phyloP scores from a whole-genome alignment of 2,329 filamentous ascomycete species.

The Xylariaceae sp. region DNA sequence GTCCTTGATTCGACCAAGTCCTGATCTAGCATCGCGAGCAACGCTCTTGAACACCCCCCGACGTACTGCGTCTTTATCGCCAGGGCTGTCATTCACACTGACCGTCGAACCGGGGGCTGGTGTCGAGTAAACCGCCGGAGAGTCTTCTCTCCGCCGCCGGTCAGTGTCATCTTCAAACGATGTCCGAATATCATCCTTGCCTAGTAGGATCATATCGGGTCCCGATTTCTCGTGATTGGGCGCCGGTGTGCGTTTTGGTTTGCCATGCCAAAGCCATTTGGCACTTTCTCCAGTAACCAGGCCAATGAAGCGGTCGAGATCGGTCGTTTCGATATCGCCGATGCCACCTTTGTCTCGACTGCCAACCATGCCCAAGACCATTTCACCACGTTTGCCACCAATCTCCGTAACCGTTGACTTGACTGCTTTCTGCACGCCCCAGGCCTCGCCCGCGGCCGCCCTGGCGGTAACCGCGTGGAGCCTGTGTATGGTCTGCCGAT shows the following conservation, averaged over 20 bases:
- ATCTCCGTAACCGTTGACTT: conserved; percentile 94
- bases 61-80: conserved; percentile 53
- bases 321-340: conserved; percentile 84
- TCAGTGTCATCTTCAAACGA: conserved; percentile 49
- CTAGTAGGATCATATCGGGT: conserved; percentile 46
- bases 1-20: conserved; percentile 80
- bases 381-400: conserved; percentile 87
- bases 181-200: conserved; percentile 50
- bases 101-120: conserved; percentile 41
- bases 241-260: conserved; percentile 60
- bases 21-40: conserved; percentile 73
- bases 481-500: conserved; percentile 74
- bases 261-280: conserved; percentile 95
- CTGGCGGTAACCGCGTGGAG: conserved; percentile 84
- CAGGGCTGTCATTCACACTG: conserved; percentile 42
- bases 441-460: conserved; percentile 80
- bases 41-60: conserved; percentile 73
- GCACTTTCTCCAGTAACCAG: conserved; percentile 74
- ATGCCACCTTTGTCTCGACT: conserved; percentile 83
- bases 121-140: conserved; percentile 38
- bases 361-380: conserved; percentile 91
- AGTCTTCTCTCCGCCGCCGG: conserved; percentile 41
- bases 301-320: conserved; percentile 77
- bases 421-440: conserved; percentile 88
- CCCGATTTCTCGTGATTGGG: conserved; percentile 43